These are phyloP conservation scores for Saccharomycopsis hybrid DNA, from an alignment of 1,139 yeast genomes.

Conservation along the genomic window DNA sequence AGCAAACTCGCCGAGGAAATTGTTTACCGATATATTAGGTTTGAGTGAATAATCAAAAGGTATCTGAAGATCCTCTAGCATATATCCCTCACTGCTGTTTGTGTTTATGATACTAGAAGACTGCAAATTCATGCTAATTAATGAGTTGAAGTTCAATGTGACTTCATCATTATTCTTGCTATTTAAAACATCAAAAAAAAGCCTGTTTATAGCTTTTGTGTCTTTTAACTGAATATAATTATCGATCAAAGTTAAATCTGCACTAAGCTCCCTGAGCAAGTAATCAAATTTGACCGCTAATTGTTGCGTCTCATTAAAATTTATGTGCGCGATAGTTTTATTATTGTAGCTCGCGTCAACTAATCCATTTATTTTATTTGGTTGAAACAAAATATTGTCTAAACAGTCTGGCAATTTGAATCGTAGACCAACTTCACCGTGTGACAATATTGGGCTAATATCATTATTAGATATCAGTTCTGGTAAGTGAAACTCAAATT, in stretches of 20 bases:
- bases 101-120: too few species aligned
- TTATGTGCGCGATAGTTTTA: background rate
- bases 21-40: background rate
- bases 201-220: background rate
- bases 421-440: background rate
- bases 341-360: background rate
- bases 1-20: background rate
- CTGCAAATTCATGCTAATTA: too few species aligned
- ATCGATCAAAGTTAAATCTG: background rate
- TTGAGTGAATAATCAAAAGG: too few species aligned
- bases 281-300: slow-evolving; percentile 2
- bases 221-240: background rate
- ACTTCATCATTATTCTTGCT: too few species aligned
- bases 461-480: slow-evolving; percentile 5
- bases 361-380: slow-evolving; percentile 2
- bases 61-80: too few species aligned
- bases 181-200: too few species aligned
- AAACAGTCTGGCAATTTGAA: slow-evolving; percentile 5
- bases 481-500: slow-evolving; percentile 8
- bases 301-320: background rate
- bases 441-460: slow-evolving; percentile 2
- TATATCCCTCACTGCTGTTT: too few species aligned
- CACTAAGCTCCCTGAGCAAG: background rate
- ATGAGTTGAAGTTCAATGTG: too few species aligned
- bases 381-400: slow-evolving; percentile 1